These are phyloP conservation scores for Dioszegia hungarica DNA, from an alignment of 768 basidiomycete genomes.

Conservation along the genomic window DNA sequence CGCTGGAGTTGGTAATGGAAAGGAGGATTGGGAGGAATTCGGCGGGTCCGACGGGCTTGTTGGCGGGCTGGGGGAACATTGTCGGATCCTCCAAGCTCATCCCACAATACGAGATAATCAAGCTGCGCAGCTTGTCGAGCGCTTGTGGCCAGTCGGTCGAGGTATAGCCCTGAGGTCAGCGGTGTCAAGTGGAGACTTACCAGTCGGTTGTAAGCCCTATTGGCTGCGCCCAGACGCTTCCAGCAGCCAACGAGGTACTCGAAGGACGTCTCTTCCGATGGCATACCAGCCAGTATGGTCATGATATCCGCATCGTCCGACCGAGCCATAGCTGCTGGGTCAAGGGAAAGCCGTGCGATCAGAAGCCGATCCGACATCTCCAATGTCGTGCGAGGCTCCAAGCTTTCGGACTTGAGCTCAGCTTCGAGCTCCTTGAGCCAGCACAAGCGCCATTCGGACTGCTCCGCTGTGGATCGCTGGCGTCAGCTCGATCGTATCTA, in stretches of 20 bases:
- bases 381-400: slow-evolving; percentile 49
- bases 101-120: slow-evolving; percentile 83
- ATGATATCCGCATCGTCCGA: slow-evolving; percentile 49
- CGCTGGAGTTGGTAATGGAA: slow-evolving; percentile 60
- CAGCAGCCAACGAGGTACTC: slow-evolving; percentile 88
- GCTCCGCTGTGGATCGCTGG: slow-evolving; percentile 51
- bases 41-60: slow-evolving; percentile 63
- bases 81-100: slow-evolving; percentile 83
- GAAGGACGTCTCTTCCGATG: slow-evolving; percentile 70
- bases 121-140: slow-evolving; percentile 72
- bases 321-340: slow-evolving; percentile 52
- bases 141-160: slow-evolving; percentile 58
- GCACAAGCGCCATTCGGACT: slow-evolving; percentile 62
- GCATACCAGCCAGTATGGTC: slow-evolving; percentile 61
- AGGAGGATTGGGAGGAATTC: slow-evolving; percentile 82
- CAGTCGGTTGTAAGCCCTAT: slow-evolving; percentile 24
- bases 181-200: slow-evolving; percentile 11
- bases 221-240: slow-evolving; percentile 69
- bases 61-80: slow-evolving; percentile 82
- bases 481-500: slow-evolving; percentile 53
- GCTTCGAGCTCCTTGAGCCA: slow-evolving; percentile 74
- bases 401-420: slow-evolving; percentile 59
- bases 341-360: slow-evolving; percentile 75
- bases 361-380: slow-evolving; percentile 72
- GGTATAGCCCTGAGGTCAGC: slow-evolving; percentile 55